Evolutionary conservation across 371 early-diverging fungal genomes (phyloP).

Genomic region (Mucor saturninus): DNA sequence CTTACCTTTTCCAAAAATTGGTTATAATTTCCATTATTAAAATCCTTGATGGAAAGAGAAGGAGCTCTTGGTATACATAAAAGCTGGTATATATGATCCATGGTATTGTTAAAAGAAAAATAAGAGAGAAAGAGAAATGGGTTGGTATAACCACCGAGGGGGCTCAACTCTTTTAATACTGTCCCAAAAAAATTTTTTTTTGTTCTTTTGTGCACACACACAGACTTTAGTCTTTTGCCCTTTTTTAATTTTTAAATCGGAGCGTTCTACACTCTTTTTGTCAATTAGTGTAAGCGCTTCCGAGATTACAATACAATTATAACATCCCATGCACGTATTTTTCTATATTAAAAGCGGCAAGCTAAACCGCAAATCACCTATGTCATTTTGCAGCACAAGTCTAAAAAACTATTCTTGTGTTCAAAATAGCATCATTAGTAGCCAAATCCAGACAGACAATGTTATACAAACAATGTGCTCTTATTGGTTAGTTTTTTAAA

Average conservation of each 20-base stretch:
- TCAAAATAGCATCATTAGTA: too few relatives aligned
- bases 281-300: too few relatives aligned
- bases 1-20: conserved; percentile 22
- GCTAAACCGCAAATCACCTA: too few relatives aligned
- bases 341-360: too few relatives aligned
- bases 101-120: background rate
- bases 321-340: too few relatives aligned
- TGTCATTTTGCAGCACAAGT: too few relatives aligned
- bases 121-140: background rate
- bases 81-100: conserved; percentile 29
- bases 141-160: background rate
- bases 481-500: too few relatives aligned
- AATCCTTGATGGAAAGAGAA: conserved; percentile 17
- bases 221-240: background rate
- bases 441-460: too few relatives aligned
- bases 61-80: conserved; percentile 28
- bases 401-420: too few relatives aligned
- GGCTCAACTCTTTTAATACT: background rate
- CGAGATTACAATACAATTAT: too few relatives aligned
- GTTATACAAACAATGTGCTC: too few relatives aligned
- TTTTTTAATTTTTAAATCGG: background rate
- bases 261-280: background rate
- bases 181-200: background rate
- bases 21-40: conserved; percentile 23
- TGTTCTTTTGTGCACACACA: background rate